Evolutionary conservation across 495 filamentous ascomycete genomes (phyloP), one percentile per base, ranked within the genome.

Genomic region (Xylaria acuta): DNA sequence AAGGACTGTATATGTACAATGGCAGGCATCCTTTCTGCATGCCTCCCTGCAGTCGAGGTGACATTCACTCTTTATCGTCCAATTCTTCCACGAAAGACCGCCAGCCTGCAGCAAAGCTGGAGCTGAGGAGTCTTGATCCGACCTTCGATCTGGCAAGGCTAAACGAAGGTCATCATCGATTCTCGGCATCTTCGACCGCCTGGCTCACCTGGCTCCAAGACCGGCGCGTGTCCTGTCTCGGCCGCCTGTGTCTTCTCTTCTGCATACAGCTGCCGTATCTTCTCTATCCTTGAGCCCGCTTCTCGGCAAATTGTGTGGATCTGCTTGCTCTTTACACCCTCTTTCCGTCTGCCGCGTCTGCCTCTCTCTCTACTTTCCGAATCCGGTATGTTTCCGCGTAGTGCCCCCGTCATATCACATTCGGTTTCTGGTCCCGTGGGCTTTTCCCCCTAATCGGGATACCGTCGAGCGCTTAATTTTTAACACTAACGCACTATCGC

Each of bases 381-480:
- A 71, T 60, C 22, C 8, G 69, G 69, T 56, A 71, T 62, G 59
- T 54, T 40, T 56, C 45, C 47, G 36, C 40, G 47, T 27, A 45
- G 38, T 11, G 5, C 32, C 38, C 51, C 51, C 34, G 43, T 40
- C 47, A 62, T 22, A 54, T 45, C 30, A 45, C 45, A 20, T 49
- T 2, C n/a, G 27, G 14, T 20, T 36, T 16, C 20, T 36, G 62
- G 62, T 41, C 47, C 34, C 49, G 16, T 63, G 60, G 40, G 58
- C 54, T 38, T 34, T 71, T 25, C 18, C 58, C 43, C 62, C 67
- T 73, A 70, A 40, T 68, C 70, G 69, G 71, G 67, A 72, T 75
- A 45, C 69, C 71, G 71, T 69, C 56, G 73, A 71, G 74, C 75
- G 75, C 75, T 72, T 79, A 77, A 49, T 53, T 62, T 53, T 70